phyloP scores from a whole-genome alignment of 2,329 filamentous ascomycete species.

The Cladosporium sp. region DNA sequence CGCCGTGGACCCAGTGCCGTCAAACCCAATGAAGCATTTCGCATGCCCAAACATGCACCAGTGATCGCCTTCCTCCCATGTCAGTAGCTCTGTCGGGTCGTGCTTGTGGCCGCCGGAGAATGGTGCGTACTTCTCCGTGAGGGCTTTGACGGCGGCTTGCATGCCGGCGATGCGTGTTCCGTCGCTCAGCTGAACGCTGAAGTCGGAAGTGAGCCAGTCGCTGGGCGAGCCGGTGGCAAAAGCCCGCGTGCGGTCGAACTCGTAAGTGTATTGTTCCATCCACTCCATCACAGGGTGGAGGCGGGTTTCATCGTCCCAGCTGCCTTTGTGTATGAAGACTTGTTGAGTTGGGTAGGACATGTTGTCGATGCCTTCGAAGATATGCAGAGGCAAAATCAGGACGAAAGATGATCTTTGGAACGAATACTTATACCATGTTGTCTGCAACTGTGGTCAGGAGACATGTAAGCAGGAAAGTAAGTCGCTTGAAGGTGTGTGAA shows the following conservation, averaged over 20 bases:
- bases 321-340: slow-evolving; percentile 28
- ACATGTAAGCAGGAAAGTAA: not conserved
- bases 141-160: slow-evolving; percentile 27
- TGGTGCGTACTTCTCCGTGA: slow-evolving; percentile 30
- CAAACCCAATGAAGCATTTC: slow-evolving; percentile 28
- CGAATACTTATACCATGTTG: not conserved
- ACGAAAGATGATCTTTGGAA: not conserved
- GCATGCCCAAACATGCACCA: slow-evolving; percentile 34
- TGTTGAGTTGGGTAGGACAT: slow-evolving; percentile 32
- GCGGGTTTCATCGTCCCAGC: slow-evolving; percentile 29
- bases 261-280: slow-evolving; percentile 33
- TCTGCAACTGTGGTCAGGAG: not conserved
- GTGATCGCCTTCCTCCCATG: slow-evolving; percentile 29
- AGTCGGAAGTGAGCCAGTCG: slow-evolving; percentile 18
- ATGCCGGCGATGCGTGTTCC: slow-evolving; percentile 29
- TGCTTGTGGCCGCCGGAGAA: slow-evolving; percentile 31
- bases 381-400: not conserved
- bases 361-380: not conserved
- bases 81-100: slow-evolving; percentile 26
- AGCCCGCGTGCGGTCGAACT: slow-evolving; percentile 26
- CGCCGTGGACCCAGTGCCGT: slow-evolving; percentile 24
- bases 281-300: slow-evolving; percentile 32
- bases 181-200: slow-evolving; percentile 27
- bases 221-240: slow-evolving; percentile 20
- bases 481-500: not conserved